Conservation (phyloP, 2,329 filamentous ascomycete genomes). For the Stagonosporopsis chrysanthemi region DNA sequence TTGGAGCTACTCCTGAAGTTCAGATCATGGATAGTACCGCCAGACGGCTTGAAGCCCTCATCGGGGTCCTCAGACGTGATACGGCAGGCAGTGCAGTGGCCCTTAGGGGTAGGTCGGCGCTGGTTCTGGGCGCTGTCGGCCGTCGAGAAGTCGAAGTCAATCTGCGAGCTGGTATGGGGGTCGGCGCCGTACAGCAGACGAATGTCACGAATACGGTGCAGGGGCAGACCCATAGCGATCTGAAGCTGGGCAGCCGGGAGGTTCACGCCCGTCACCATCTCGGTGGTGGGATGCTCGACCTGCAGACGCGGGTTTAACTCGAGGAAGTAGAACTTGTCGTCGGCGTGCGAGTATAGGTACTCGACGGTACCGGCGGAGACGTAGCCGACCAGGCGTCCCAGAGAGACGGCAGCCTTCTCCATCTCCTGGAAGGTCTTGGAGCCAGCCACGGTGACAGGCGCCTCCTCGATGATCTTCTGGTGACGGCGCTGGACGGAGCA, state of each 20-base stretch:
- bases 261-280: constrained; percentile 99
- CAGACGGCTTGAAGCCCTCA: constrained; percentile 99
- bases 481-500: constrained; percentile 98
- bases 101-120: constrained; percentile 89
- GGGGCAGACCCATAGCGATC: constrained; percentile 96
- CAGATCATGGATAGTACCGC: constrained; percentile 97
- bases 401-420: constrained; percentile 94
- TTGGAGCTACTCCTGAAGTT: constrained; percentile 99
- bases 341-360: constrained; percentile 96
- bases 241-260: constrained; percentile 96
- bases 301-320: constrained; percentile 98
- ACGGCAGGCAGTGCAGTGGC: constrained; percentile 97
- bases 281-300: constrained; percentile 98
- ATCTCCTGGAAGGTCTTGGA: constrained; percentile 89
- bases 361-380: constrained; percentile 98
- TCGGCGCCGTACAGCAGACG: constrained; percentile 95
- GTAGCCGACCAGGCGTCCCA: constrained; percentile 94
- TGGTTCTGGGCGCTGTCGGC: constrained; percentile 84
- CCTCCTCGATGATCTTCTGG: constrained; percentile 99
- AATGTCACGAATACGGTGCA: constrained; percentile 96
- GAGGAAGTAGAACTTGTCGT: constrained; percentile 99
- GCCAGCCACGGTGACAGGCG: constrained; percentile 95
- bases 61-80: constrained; percentile 99
- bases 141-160: constrained; percentile 96
- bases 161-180: constrained; percentile 82